These are phyloP conservation scores for Colletotrichum orchidophilum DNA, from an alignment of 2,329 filamentous ascomycete genomes.

Conservation along the genomic window DNA sequence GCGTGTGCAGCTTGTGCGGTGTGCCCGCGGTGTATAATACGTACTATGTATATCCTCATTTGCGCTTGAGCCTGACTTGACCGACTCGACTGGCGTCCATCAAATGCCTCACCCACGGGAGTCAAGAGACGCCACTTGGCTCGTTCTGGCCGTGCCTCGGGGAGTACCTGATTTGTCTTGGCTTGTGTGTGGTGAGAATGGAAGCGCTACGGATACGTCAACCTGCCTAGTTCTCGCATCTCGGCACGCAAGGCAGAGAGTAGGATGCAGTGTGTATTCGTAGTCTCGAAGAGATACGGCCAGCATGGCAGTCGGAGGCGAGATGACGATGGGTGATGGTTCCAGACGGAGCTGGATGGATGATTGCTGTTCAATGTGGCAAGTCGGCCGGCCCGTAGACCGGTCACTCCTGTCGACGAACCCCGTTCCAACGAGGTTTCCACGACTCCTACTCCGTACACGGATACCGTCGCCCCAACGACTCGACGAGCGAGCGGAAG, in stretches of 20 bases:
- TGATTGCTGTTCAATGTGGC: conserved; percentile 6
- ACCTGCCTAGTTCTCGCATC: background rate
- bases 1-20: background rate
- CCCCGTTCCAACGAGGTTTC: background rate
- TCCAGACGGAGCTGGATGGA: conserved; percentile 1
- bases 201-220: background rate
- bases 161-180: background rate
- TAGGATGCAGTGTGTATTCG: background rate
- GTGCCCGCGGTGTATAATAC: background rate
- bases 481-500: background rate
- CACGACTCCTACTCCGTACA: background rate
- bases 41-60: background rate
- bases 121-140: conserved; percentile 9
- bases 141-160: background rate
- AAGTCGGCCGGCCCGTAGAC: conserved; percentile 7
- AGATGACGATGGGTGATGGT: conserved; percentile 21
- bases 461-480: background rate
- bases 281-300: background rate
- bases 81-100: background rate
- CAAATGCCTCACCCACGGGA: background rate
- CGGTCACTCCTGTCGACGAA: background rate
- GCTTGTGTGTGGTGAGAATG: background rate
- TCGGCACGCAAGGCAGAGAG: conserved; percentile 8
- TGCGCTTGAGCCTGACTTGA: background rate
- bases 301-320: conserved; percentile 28